phyloP scores from a whole-genome alignment of 2,329 filamentous ascomycete genomes.

The Aspergillus chevalieri region DNA sequence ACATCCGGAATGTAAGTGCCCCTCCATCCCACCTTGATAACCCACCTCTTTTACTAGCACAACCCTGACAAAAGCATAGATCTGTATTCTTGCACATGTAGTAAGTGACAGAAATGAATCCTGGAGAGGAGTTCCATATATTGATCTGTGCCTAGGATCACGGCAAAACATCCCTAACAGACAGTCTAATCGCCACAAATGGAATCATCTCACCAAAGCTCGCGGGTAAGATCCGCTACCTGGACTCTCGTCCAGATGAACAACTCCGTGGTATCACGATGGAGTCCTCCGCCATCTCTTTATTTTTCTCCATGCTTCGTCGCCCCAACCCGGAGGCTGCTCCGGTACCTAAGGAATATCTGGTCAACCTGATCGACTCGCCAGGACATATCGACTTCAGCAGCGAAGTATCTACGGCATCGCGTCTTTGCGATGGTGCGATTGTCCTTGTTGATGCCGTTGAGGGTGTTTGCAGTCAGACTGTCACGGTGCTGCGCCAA shows the following conservation, averaged over 20 bases:
- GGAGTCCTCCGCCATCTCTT: conserved; percentile 96
- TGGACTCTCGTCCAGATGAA: conserved; percentile 93
- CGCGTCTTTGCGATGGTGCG: conserved; percentile 86
- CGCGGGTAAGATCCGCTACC: conserved; percentile 94
- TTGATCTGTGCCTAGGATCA: conserved; percentile 59
- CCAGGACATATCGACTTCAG: conserved; percentile 98
- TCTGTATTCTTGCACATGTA: conserved; percentile 92
- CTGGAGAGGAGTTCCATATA: background rate
- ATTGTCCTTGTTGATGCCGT: conserved; percentile 93
- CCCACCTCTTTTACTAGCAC: conserved; percentile 8
- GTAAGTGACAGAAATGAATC: conserved; percentile 41
- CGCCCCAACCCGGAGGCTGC: conserved; percentile 61
- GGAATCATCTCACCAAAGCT: conserved; percentile 98
- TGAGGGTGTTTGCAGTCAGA: conserved; percentile 97
- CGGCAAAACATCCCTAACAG: conserved; percentile 94
- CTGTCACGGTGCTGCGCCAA: conserved; percentile 90
- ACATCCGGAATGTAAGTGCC: conserved; percentile 78
- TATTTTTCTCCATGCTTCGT: conserved; percentile 88
- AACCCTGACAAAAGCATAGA: conserved; percentile 49
- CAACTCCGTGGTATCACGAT: conserved; percentile 97
- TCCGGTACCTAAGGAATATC: conserved; percentile 75
- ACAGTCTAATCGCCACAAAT: conserved; percentile 94
- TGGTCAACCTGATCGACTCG: conserved; percentile 96
- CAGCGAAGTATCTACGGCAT: conserved; percentile 94
- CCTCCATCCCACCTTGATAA: conserved; percentile 26